Conservation (phyloP, 2,329 filamentous ascomycete genomes). For the Hypoxylon sp. region DNA sequence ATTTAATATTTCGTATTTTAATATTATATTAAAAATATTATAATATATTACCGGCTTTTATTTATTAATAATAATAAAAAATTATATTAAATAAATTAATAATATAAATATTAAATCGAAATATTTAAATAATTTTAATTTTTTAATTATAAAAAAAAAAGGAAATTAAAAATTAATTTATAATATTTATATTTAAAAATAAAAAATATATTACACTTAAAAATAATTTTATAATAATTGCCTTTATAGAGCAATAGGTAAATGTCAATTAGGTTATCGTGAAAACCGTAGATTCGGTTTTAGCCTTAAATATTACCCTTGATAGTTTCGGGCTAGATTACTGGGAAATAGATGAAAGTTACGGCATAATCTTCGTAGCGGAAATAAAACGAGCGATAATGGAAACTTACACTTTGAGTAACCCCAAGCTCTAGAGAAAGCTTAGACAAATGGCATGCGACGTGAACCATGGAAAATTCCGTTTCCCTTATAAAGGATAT, state of each 20-base stretch:
- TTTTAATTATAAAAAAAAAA: neutral
- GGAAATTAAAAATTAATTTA: neutral
- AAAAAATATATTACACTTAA: constrained; percentile 28
- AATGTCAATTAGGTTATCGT: constrained; percentile 40
- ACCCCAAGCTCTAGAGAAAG: constrained; percentile 28
- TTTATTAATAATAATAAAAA: neutral
- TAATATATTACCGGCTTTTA: neutral
- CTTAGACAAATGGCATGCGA: constrained; percentile 32
- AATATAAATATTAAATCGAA: neutral
- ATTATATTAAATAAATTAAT: neutral
- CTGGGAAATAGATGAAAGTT: constrained; percentile 35
- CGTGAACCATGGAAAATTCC: constrained; percentile 28
- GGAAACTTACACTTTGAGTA: constrained; percentile 22
- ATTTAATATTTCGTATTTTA: no score
- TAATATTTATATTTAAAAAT: neutral
- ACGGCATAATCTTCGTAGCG: constrained; percentile 37
- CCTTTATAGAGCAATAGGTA: constrained; percentile 26
- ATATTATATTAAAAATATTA: no score
- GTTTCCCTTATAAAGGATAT: constrained; percentile 30
- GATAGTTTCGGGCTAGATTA: constrained; percentile 25
- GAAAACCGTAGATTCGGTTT: constrained; percentile 35
- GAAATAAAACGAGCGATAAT: constrained; percentile 35
- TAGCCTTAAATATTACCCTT: constrained; percentile 19
- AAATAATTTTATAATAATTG: neutral
- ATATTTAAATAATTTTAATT: neutral